Evolutionary conservation across 805 yeast species (phyloP), one percentile per base, ranked within the genome.

Genomic region (Metschnikowia similis): DNA sequence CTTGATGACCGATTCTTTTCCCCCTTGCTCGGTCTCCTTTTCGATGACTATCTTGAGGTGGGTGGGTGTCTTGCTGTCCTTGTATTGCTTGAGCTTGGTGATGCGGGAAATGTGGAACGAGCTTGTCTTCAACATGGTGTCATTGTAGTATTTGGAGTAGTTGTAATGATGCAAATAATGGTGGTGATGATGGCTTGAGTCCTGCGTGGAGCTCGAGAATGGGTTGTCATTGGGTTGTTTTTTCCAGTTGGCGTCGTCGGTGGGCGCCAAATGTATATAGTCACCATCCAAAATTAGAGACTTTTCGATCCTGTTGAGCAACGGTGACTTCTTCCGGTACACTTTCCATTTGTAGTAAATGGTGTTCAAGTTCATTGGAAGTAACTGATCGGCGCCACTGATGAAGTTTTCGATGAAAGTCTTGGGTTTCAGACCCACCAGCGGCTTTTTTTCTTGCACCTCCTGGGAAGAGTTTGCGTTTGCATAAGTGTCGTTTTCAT

Each of bases 241-340:
- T 32, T 65, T 64, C 55, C 65, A 68, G 6, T 81, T 56, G 79
- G 81, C 76, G 51, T 88, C 92, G 58, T 87, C 89, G 7, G 90
- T 84, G 0, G 97, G 97, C 59, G 89, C 81, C 44, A 92, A 80
- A 60, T 91, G 92, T 11, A 92, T 81, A 60, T 89, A 90, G 59
- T 89, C 96, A n/a, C 97, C 98, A 66, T 92, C 98, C 35, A 92
- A 81, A 1, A 94, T 90, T 31, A 92, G 72, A 0, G 90, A 81
- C 58, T 94, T 81, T 58, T 90, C 96, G 53, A 88, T 88, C 48
- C 90, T 77, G 50, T 82, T 83, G 51, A 87, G 81, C 56, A 92
- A 83, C 0, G 95, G 84, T 21, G 90, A 91, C 59, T 91, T 92
- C 52, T 94, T 81, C 60, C 97, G 77, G 87, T 89, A 88, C 0